Evolutionary conservation across 2,329 filamentous ascomycete species (phyloP).

Genomic region (Aspergillus quadricinctus): DNA sequence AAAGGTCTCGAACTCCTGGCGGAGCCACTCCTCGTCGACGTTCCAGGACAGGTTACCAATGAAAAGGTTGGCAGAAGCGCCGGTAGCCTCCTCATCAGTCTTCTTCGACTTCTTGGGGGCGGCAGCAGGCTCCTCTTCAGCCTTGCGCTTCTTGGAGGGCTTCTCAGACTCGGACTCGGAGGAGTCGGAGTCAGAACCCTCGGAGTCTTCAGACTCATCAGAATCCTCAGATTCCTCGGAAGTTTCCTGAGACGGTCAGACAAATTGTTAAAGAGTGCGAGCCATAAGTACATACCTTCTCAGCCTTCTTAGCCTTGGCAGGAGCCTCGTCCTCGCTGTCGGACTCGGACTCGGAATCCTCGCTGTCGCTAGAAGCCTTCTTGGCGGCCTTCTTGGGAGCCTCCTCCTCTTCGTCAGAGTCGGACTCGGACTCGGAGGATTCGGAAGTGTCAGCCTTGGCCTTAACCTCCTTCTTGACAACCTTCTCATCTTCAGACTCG

Average conservation of each 20-base stretch:
- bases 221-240: slow-evolving; percentile 10
- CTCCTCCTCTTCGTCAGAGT: slow-evolving; percentile 15
- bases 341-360: slow-evolving; percentile 29
- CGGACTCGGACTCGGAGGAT: slow-evolving; percentile 13
- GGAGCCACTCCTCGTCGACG: slow-evolving; percentile 77
- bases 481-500: slow-evolving; percentile 35
- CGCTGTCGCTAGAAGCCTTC: slow-evolving; percentile 22
- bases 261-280: not conserved
- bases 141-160: slow-evolving; percentile 47
- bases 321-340: slow-evolving; percentile 20
- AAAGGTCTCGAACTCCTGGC: slow-evolving; percentile 74
- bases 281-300: slow-evolving; percentile 20
- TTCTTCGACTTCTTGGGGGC: slow-evolving; percentile 66
- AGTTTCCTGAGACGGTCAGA: slow-evolving; percentile 11
- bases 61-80: slow-evolving; percentile 64
- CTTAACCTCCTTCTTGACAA: slow-evolving; percentile 31
- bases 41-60: slow-evolving; percentile 89
- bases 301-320: slow-evolving; percentile 24
- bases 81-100: slow-evolving; percentile 37
- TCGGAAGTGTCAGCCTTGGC: slow-evolving; percentile 17
- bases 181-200: slow-evolving; percentile 27
- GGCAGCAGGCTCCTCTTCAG: slow-evolving; percentile 40
- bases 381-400: slow-evolving; percentile 21
- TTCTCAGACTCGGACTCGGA: slow-evolving; percentile 29
- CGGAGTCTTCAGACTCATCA: slow-evolving; percentile 14